Percentiles rank a stretch among this genome's conserved stretches.
Conservation (phyloP, 2,329 filamentous ascomycete species). For the Neopestalotiopsis sp. region DNA sequence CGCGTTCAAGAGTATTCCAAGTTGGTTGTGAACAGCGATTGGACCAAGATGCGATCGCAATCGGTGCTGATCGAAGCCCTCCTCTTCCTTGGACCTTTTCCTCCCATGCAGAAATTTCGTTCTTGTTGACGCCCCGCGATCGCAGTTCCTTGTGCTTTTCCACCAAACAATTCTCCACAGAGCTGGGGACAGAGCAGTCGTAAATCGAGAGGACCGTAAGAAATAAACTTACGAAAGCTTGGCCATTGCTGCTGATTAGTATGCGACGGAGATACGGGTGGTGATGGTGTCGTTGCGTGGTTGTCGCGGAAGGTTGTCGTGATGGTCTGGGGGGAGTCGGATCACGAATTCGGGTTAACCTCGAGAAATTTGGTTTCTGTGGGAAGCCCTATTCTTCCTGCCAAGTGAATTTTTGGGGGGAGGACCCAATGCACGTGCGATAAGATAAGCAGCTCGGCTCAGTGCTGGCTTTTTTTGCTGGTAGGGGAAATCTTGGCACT, state of each 20-base stretch:
- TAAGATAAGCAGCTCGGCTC: slow-evolving; percentile 12
- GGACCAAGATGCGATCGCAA: neutral
- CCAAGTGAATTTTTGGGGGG: neutral
- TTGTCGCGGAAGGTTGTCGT: slow-evolving; percentile 10
- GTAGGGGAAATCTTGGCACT: neutral
- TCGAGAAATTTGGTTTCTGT: slow-evolving; percentile 19
- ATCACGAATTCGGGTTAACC: slow-evolving; percentile 17
- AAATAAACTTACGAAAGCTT: slow-evolving; percentile 63
- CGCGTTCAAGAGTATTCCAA: neutral
- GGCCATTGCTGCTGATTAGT: slow-evolving; percentile 62
- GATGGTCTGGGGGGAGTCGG: slow-evolving; percentile 4
- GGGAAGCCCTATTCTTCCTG: slow-evolving; percentile 15
- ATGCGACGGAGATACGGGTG: slow-evolving; percentile 23
- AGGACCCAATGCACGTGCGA: slow-evolving; percentile 18
- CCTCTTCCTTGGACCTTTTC: neutral
- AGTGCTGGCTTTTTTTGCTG: neutral
- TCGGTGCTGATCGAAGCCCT: slow-evolving; percentile 7
- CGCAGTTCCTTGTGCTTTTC: neutral
- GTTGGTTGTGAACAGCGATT: neutral
- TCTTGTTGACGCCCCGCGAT: neutral
- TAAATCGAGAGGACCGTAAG: neutral
- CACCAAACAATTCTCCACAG: neutral
- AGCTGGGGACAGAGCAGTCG: slow-evolving; percentile 14
- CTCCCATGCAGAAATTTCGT: neutral
- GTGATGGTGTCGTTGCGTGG: slow-evolving; percentile 17